A percentile compares a stretch with the other conserved stretches of the same genome.
phyloP scores from a whole-genome alignment of 2,329 filamentous ascomycete species.

The Shiraia bambusicola region DNA sequence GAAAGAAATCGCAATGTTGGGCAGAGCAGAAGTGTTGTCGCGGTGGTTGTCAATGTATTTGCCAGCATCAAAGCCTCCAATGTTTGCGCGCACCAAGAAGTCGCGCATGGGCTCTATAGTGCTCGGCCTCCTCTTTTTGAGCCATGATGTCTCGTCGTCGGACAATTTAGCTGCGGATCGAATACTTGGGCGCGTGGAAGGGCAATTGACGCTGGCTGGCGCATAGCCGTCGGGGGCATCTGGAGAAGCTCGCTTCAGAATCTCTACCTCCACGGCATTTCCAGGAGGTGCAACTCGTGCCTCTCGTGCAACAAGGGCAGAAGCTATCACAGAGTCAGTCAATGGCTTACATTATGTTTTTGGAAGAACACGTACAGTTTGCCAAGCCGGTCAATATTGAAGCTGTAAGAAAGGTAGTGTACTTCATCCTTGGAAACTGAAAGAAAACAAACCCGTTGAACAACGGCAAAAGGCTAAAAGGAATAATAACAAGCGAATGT shows the following conservation, averaged over 20 bases:
- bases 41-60: conserved; percentile 66
- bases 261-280: conserved; percentile 18
- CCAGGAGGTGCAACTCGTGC: conserved; percentile 20
- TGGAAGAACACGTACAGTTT: conserved; percentile 26
- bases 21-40: conserved; percentile 59
- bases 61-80: conserved; percentile 75
- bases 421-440: conserved; percentile 28
- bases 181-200: conserved; percentile 66
- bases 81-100: conserved; percentile 70
- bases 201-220: conserved; percentile 69
- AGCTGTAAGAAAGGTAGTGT: conserved; percentile 26
- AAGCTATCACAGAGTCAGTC: conserved; percentile 30
- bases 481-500: conserved; percentile 7
- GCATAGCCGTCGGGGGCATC: conserved; percentile 70
- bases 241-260: conserved; percentile 49
- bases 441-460: conserved; percentile 1
- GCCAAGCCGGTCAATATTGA: conserved; percentile 33
- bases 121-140: conserved; percentile 68
- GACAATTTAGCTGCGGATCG: conserved; percentile 66
- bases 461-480: conserved; percentile 1
- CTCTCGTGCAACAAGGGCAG: conserved; percentile 25
- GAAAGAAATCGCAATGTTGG: conserved; percentile 73
- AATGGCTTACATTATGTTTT: neutral
- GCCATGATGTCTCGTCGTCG: conserved; percentile 70
- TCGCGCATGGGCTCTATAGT: conserved; percentile 74